phyloP scores from a whole-genome alignment of 441 rosid genomes.

The Erysimum pusillum region DNA sequence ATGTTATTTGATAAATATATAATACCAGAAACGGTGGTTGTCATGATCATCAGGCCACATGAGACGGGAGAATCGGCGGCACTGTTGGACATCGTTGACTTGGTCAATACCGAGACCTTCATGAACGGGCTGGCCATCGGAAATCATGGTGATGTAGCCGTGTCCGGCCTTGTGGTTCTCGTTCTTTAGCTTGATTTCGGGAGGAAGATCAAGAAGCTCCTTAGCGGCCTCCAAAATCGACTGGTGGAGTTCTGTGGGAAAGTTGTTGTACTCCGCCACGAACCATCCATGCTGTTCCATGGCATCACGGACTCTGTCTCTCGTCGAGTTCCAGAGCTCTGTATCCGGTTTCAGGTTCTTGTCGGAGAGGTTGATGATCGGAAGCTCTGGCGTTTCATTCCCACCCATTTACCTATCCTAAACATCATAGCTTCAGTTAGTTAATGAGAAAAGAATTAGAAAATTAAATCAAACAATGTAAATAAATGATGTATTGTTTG shows the following conservation, averaged over 20 bases:
- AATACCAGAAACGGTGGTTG: slow-evolving; percentile 66
- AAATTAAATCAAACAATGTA: neutral
- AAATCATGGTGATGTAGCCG: slow-evolving; percentile 62
- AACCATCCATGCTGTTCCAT: slow-evolving; percentile 66
- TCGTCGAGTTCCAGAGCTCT: slow-evolving; percentile 56
- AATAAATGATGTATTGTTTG: neutral
- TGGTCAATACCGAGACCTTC: slow-evolving; percentile 71
- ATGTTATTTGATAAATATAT: neutral
- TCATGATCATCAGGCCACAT: slow-evolving; percentile 72
- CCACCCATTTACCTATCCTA: slow-evolving; percentile 15
- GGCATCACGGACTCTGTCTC: slow-evolving; percentile 54
- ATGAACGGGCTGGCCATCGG: slow-evolving; percentile 57
- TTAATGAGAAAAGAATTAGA: neutral
- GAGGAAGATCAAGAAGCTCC: slow-evolving; percentile 68
- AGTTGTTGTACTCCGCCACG: slow-evolving; percentile 53
- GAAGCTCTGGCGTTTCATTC: slow-evolving; percentile 46
- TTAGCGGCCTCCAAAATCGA: slow-evolving; percentile 44
- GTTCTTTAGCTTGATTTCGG: slow-evolving; percentile 62
- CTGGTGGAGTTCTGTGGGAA: slow-evolving; percentile 51
- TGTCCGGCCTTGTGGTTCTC: slow-evolving; percentile 61
- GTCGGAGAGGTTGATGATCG: slow-evolving; percentile 51
- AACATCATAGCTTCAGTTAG: neutral
- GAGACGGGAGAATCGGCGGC: slow-evolving; percentile 59
- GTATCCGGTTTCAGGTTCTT: slow-evolving; percentile 57
- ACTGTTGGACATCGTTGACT: slow-evolving; percentile 52